phyloP scores from a whole-genome alignment of 1,284 basidiomycete species.

The Leucoagaricus sp. region DNA sequence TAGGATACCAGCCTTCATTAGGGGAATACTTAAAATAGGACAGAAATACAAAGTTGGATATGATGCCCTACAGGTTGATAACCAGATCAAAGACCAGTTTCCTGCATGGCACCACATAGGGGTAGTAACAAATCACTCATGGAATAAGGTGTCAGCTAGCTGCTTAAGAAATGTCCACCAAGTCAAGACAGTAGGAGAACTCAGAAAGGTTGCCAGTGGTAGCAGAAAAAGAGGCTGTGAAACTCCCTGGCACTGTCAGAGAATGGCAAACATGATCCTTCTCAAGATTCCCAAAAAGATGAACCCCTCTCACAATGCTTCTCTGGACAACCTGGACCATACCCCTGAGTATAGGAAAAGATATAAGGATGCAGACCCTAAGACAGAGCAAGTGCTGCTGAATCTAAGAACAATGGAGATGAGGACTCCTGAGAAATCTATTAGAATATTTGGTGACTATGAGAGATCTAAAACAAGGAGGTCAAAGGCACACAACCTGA shows the following conservation, averaged over 20 bases:
- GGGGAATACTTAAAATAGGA: constrained; percentile 16
- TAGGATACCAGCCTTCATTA: constrained; percentile 12
- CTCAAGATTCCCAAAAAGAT: background rate
- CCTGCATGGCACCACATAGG: constrained; percentile 29
- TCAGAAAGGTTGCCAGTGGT: background rate
- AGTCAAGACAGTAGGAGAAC: constrained; percentile 16
- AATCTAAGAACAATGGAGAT: background rate
- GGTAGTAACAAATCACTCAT: background rate
- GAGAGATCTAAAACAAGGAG: background rate
- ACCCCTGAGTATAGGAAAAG: background rate
- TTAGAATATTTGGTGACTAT: background rate
- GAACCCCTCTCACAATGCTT: background rate
- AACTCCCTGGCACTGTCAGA: background rate
- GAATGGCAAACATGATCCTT: background rate
- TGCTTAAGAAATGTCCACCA: constrained; percentile 20
- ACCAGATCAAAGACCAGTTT: constrained; percentile 17
- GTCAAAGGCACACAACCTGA: background rate
- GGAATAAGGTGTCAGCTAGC: constrained; percentile 10
- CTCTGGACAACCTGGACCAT: background rate
- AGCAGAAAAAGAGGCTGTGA: background rate
- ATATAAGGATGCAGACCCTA: background rate
- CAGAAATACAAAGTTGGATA: constrained; percentile 20
- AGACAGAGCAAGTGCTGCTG: background rate
- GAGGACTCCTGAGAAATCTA: background rate
- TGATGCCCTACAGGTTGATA: constrained; percentile 19